Base-by-base conservation (phyloP, 2,329 filamentous ascomycete genomes). In the Exutisphaerella laricina region DNA sequence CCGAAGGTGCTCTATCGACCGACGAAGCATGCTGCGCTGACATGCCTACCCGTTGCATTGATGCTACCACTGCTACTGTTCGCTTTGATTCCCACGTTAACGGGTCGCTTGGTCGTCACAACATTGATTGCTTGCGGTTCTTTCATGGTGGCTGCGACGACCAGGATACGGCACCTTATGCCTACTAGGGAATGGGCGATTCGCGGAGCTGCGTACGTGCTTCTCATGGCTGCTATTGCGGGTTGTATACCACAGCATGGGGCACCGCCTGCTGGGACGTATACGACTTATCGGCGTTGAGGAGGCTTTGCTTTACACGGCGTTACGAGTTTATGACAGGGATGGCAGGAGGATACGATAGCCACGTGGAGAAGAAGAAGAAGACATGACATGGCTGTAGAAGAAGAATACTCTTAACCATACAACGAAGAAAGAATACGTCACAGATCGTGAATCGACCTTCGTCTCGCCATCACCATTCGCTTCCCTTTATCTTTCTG, bases 31-130 rank as follows among this genome's bases (percentile, higher is more conserved):
- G 32, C 51, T 3, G 37, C 48, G 5, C 16, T 51, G 7, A 48
- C 49, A 9, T 64, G 59, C 49, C 55, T 70, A 5, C 64, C 66
- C 5, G 47, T 70, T 32, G 55, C 63, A 4, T 57, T 67, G 20
- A 57, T 68, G 20, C 47, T 69, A 6, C 67, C 68, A 39, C 61
- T 71, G 12, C 54, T 70, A 33, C 60, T 65, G 10, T 70, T 68
- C 50, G 59, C 64, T 12, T 57, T 69, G n/a, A 64, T 70, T 12
- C 66, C 68, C 10, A 65, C 63, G 6, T 41, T 70, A 14, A 54
- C 66, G 1, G 68, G 66, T 18, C 55, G 69, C 18, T 47, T 71
- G 25, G 54, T 68, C 28, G 62, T 69, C 17, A 62, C 68, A 18
- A 50, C 56, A 20, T 45, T 68, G 39, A 65, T 69, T 36, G 63